These are phyloP conservation scores for Elaphomyces granulatus DNA, from an alignment of 495 filamentous ascomycete genomes.

Conservation along the genomic window DNA sequence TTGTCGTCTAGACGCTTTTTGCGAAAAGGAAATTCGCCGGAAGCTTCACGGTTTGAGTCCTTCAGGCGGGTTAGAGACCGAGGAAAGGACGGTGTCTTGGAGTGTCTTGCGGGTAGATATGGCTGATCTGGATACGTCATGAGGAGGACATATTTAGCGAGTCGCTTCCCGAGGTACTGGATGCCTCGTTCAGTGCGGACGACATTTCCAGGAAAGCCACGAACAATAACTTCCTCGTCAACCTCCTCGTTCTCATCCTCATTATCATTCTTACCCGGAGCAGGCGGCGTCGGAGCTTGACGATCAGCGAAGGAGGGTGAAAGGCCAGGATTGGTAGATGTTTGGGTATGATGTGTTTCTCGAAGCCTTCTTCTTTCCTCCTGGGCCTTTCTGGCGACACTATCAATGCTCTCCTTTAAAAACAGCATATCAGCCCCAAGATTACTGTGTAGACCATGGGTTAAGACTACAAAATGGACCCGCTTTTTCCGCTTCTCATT, in stretches of 20 bases:
- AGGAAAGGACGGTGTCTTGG: slow-evolving; percentile 26
- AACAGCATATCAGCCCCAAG: slow-evolving; percentile 95
- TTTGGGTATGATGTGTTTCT: slow-evolving; percentile 8
- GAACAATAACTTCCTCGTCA: slow-evolving; percentile 84
- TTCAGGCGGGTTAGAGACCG: slow-evolving; percentile 15
- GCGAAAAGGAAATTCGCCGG: neutral
- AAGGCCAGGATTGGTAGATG: neutral
- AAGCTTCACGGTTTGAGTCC: neutral
- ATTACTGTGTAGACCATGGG: slow-evolving; percentile 93
- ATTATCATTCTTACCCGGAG: neutral
- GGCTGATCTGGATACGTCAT: slow-evolving; percentile 91
- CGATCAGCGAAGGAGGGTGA: no score
- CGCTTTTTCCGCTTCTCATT: slow-evolving; percentile 39
- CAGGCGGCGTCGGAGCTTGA: no score
- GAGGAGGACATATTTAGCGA: slow-evolving; percentile 77
- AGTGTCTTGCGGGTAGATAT: slow-evolving; percentile 54
- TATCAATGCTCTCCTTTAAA: slow-evolving; percentile 92
- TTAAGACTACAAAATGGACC: slow-evolving; percentile 81
- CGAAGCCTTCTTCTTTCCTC: slow-evolving; percentile 41
- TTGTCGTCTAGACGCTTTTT: slow-evolving; percentile 13
- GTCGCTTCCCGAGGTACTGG: slow-evolving; percentile 87
- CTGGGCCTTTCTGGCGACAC: slow-evolving; percentile 54
- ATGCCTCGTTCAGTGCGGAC: slow-evolving; percentile 86
- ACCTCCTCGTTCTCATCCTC: slow-evolving; percentile 41
- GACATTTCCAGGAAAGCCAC: slow-evolving; percentile 82